Percentiles rank a stretch among this genome's conserved stretches.
phyloP scores from a whole-genome alignment of 441 rosid species.

The Eruca vesicaria region DNA sequence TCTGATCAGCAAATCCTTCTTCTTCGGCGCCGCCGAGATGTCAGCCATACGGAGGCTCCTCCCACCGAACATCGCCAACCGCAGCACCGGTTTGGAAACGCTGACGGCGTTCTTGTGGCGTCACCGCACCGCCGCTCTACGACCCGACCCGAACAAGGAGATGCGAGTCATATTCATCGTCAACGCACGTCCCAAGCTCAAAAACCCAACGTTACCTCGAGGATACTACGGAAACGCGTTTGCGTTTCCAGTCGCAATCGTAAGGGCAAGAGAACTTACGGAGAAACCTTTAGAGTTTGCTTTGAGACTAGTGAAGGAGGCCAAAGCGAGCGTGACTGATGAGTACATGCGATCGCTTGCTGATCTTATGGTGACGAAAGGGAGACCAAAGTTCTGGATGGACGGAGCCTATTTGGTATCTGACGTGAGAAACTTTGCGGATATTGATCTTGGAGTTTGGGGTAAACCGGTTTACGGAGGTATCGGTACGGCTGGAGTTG shows the following conservation, averaged over 20 bases:
- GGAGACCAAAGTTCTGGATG: neutral
- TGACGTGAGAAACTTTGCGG: constrained; percentile 8
- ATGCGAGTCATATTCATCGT: constrained; percentile 32
- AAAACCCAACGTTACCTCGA: constrained; percentile 30
- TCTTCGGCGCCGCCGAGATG: constrained; percentile 34
- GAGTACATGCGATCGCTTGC: constrained; percentile 38
- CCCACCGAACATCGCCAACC: constrained; percentile 6
- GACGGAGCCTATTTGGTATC: constrained; percentile 10
- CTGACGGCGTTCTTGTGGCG: constrained; percentile 47
- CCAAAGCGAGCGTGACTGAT: constrained; percentile 28
- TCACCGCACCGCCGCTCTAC: constrained; percentile 39
- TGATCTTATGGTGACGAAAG: constrained; percentile 25
- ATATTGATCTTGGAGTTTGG: constrained; percentile 22
- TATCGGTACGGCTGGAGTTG: constrained; percentile 30
- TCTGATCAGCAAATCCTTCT: constrained; percentile 28
- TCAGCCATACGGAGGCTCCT: constrained; percentile 29
- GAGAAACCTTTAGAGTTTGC: constrained; percentile 37
- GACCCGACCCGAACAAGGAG: constrained; percentile 32
- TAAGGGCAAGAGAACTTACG: constrained; percentile 19
- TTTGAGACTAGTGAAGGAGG: constrained; percentile 28
- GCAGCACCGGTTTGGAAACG: constrained; percentile 34
- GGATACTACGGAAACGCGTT: constrained; percentile 43
- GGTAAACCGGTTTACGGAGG: constrained; percentile 50
- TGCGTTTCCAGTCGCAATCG: constrained; percentile 35
- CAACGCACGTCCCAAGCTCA: constrained; percentile 29